These are phyloP conservation scores for Inga laurina DNA, from an alignment of 306 rosid species.

Conservation along the genomic window DNA sequence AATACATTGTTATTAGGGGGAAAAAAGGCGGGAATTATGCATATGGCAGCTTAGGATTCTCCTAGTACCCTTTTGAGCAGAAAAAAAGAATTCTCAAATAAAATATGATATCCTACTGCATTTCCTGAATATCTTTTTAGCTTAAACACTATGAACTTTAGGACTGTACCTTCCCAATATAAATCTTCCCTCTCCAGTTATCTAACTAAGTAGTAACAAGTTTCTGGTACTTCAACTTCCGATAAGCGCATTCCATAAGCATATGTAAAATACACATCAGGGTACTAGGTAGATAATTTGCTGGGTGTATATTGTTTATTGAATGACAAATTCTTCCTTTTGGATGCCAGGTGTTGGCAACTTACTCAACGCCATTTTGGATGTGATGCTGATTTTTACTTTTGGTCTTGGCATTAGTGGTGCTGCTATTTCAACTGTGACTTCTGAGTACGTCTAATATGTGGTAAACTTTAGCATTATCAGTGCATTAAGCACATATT, in stretches of 20 bases:
- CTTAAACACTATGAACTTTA: neutral
- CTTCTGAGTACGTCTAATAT: conserved; percentile 88
- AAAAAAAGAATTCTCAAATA: neutral
- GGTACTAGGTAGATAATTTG: conserved; percentile 12
- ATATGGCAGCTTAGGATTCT: neutral
- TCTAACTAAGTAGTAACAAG: neutral
- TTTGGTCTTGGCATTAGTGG: conserved; percentile 77
- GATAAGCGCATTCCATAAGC: neutral
- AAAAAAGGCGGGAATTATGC: neutral
- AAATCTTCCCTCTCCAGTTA: neutral
- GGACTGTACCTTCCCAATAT: neutral
- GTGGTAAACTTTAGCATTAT: conserved; percentile 74
- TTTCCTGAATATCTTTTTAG: neutral
- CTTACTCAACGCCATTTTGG: conserved; percentile 74
- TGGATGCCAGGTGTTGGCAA: conserved; percentile 71
- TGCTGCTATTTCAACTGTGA: conserved; percentile 87
- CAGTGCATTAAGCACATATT: conserved; percentile 43
- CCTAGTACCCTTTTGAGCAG: neutral
- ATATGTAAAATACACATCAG: neutral
- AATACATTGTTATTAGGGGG: neutral
- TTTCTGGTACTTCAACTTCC: neutral
- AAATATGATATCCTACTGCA: neutral
- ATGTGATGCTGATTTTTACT: conserved; percentile 66
- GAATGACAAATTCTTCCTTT: conserved; percentile 34
- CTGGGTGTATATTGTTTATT: neutral